phyloP scores from a whole-genome alignment of 2,329 filamentous ascomycete genomes.

The Elsinoe australis region DNA sequence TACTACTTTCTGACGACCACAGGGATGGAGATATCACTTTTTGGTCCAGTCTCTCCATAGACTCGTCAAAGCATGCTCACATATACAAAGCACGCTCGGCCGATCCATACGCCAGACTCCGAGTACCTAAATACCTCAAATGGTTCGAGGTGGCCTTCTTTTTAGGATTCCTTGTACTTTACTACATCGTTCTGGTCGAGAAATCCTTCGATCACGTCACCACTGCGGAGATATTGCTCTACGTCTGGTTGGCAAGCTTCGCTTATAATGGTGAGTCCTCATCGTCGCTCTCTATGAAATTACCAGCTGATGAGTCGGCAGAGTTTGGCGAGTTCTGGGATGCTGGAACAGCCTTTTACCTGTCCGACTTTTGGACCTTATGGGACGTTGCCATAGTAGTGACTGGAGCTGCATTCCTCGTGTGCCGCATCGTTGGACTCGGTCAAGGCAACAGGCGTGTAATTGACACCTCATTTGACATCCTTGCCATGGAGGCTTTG shows the following conservation, averaged over 20 bases:
- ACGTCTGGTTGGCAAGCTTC: constrained; percentile 81
- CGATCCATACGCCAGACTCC: constrained; percentile 66
- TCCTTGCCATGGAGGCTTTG: constrained; percentile 79
- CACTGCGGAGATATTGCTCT: constrained; percentile 62
- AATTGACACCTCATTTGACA: constrained; percentile 77
- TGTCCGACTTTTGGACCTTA: constrained; percentile 72
- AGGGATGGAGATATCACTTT: constrained; percentile 71
- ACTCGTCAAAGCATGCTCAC: constrained; percentile 66
- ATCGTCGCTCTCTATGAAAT: too few relatives aligned
- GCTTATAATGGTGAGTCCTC: constrained; percentile 62
- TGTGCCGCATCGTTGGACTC: constrained; percentile 46
- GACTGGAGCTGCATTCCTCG: constrained; percentile 51
- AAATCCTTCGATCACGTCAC: constrained; percentile 57
- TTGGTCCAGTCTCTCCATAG: constrained; percentile 69
- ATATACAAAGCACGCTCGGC: constrained; percentile 61
- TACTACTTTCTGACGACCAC: not conserved
- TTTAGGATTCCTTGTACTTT: constrained; percentile 64
- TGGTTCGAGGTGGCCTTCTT: constrained; percentile 79
- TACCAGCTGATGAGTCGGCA: constrained; percentile 14
- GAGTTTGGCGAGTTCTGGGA: constrained; percentile 69
- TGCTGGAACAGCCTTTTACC: constrained; percentile 78
- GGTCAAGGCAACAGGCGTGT: constrained; percentile 51
- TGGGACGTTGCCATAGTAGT: constrained; percentile 42
- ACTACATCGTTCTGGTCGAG: constrained; percentile 78
- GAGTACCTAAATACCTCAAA: constrained; percentile 79